Conservation (phyloP, 768 basidiomycete species). For the Tylopilus felleus region DNA sequence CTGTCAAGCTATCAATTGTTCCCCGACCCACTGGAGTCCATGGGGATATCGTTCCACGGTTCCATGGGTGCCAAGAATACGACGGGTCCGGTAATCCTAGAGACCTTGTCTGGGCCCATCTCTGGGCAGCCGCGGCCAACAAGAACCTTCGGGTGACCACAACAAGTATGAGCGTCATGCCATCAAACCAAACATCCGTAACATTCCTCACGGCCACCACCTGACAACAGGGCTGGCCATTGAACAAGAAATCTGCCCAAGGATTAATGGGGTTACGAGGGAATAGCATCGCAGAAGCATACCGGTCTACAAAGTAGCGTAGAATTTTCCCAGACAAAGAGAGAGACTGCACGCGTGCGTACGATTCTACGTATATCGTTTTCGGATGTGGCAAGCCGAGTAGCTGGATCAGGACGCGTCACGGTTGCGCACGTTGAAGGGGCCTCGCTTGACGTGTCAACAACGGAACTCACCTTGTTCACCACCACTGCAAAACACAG, state of each 20-base stretch:
- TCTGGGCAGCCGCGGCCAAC: not conserved
- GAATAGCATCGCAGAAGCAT: constrained; percentile 53
- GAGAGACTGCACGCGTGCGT: constrained; percentile 78
- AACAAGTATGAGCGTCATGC: not conserved
- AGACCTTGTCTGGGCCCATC: not conserved
- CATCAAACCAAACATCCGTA: constrained; percentile 64
- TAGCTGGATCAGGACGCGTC: constrained; percentile 47
- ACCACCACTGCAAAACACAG: constrained; percentile 69
- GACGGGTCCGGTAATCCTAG: not conserved
- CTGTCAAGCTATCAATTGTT: not conserved
- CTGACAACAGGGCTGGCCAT: constrained; percentile 64
- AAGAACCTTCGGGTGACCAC: not conserved
- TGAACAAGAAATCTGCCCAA: constrained; percentile 77
- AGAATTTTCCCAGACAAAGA: constrained; percentile 85
- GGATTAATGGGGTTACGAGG: not conserved
- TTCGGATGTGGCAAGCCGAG: constrained; percentile 67
- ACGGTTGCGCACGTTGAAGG: constrained; percentile 2
- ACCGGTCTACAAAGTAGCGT: constrained; percentile 79
- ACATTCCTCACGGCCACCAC: constrained; percentile 45
- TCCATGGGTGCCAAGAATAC: not conserved
- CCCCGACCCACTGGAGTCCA: not conserved
- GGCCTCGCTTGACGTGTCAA: not conserved
- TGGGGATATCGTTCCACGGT: not conserved
- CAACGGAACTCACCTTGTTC: constrained; percentile 54
- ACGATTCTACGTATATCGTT: constrained; percentile 89